Base-by-base conservation (phyloP, 2,329 filamentous ascomycete genomes). In the Hypoxylon sp. region DNA sequence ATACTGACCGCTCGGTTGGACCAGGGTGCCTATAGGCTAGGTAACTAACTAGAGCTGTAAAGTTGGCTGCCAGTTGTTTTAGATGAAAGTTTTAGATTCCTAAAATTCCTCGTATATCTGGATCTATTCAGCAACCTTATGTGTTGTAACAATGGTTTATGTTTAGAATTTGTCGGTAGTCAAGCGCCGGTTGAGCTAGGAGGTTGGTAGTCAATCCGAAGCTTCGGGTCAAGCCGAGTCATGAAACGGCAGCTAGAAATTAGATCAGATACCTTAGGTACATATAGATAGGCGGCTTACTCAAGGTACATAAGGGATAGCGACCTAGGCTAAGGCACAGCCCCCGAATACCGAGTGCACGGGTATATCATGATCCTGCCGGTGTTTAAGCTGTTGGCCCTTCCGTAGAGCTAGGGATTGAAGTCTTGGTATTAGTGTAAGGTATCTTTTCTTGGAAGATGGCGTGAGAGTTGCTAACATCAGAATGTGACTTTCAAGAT, bases 401-500 rank as follows among this genome's bases (percentile, higher is more conserved):
- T 9, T 41, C 5, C 7, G n/a, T 41, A 41, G 9, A 41, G n/a
- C 38, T 41, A 9, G 38, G n/a, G n/a, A 41, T 7, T 6, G 19
- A n/a, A 6, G 38, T 19, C n/a, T 41, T 9, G n/a, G 17, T 9
- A 9, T 19, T 41, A 19, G 2, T 4, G 13, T 38, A 41, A 41
- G 38, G 17, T 41, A 19, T 2, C n/a, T 14, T 2, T 41, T 9
- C 2, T 5, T 19, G 38, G n/a, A 41, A 19, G 5, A 6, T 41
- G 38, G 38, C 28, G 13, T 13, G 34, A 51, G 32, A 51, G 48
- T 7, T 51, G 36, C 11, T 45, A 32, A 25, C 45, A 32, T 45
- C 19, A 7, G n/a, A 51, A 58, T 58, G 53, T 49, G 50, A 57
- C 49, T 14, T 23, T 50, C 21, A 19, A 17, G n/a, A 36, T 46